These are phyloP conservation scores for Aspergillus sp. DNA, from an alignment of 2,329 filamentous ascomycete species.

Conservation along the genomic window DNA sequence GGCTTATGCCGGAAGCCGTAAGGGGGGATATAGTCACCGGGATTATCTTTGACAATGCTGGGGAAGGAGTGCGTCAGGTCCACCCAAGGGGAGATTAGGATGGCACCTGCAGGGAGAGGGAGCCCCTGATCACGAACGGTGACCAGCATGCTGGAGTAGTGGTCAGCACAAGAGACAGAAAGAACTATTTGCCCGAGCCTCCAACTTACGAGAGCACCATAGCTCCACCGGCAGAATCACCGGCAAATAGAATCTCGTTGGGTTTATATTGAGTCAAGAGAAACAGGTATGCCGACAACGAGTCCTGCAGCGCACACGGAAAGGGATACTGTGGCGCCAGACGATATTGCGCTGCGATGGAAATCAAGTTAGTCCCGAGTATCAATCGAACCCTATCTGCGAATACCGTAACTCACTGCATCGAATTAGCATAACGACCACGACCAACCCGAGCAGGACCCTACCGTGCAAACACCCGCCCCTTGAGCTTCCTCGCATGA, in stretches of 20 bases:
- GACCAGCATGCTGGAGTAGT: conserved; percentile 62
- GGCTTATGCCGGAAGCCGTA: conserved; percentile 89
- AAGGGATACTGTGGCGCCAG: conserved; percentile 94
- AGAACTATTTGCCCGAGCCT: not conserved
- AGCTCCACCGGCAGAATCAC: conserved; percentile 90
- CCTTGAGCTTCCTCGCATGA: conserved; percentile 90
- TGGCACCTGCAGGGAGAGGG: conserved; percentile 82
- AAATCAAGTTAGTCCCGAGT: conserved; percentile 12
- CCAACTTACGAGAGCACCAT: conserved; percentile 67
- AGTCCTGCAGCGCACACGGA: conserved; percentile 88
- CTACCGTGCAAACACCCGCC: conserved; percentile 74
- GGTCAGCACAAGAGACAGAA: conserved; percentile 19
- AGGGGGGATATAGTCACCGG: conserved; percentile 82
- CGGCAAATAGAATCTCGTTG: conserved; percentile 79
- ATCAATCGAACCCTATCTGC: not conserved
- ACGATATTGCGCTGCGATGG: conserved; percentile 64
- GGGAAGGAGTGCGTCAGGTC: conserved; percentile 95
- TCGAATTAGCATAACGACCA: conserved; percentile 17
- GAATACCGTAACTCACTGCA: conserved; percentile 19
- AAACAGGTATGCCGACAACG: conserved; percentile 81
- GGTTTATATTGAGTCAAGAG: conserved; percentile 75
- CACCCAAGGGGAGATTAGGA: conserved; percentile 93
- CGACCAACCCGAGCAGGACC: conserved; percentile 7
- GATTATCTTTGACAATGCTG: conserved; percentile 71
- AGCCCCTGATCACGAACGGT: conserved; percentile 78